phyloP scores from a whole-genome alignment of 2,329 filamentous ascomycete species.

The Aspergillus caelatus region DNA sequence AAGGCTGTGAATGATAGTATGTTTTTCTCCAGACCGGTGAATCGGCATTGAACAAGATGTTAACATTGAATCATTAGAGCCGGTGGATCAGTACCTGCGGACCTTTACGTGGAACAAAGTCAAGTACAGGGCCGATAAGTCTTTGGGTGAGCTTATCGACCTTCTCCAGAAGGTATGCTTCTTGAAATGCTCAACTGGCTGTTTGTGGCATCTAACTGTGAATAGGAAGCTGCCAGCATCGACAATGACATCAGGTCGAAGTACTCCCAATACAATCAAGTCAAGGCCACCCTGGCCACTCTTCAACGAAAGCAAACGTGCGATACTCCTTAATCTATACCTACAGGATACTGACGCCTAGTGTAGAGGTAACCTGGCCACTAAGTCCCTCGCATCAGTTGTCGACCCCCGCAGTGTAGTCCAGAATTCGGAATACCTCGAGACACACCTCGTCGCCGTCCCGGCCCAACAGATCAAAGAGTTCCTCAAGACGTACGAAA shows the following conservation, averaged over 20 bases:
- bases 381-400: conserved; percentile 88
- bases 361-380: conserved; percentile 82
- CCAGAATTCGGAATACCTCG: conserved; percentile 91
- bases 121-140: conserved; percentile 91
- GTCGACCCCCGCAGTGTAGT: conserved; percentile 80
- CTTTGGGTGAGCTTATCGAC: conserved; percentile 83
- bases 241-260: conserved; percentile 96
- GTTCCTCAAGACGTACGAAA: conserved; percentile 87
- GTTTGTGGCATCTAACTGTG: conserved; percentile 1
- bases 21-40: conserved; percentile 31
- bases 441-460: conserved; percentile 91
- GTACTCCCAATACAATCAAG: conserved; percentile 89
- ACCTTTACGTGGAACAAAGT: conserved; percentile 96
- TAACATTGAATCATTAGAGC: conserved; percentile 61
- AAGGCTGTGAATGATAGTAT: conserved; percentile 93
- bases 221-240: conserved; percentile 81
- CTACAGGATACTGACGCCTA: conserved; percentile 1
- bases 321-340: conserved; percentile 27
- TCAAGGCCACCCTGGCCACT: conserved; percentile 80
- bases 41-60: not conserved
- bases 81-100: conserved; percentile 90
- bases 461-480: conserved; percentile 80
- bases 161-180: conserved; percentile 76
- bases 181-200: not conserved
- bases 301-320: conserved; percentile 88